Base-by-base conservation (phyloP, 805 yeast species). In the Starmera amethionina region DNA sequence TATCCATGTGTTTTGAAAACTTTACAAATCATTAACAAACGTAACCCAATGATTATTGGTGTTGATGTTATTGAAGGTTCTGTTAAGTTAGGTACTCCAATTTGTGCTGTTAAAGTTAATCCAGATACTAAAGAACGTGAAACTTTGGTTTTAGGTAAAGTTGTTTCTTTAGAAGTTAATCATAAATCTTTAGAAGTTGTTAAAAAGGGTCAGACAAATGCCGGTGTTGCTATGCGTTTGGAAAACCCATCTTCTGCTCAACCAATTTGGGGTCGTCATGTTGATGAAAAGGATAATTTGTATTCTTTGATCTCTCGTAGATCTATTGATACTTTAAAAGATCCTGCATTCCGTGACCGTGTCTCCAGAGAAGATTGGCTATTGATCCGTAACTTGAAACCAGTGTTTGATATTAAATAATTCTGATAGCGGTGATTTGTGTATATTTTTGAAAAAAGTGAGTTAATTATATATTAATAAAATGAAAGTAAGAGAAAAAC, bases 1-100 rank as follows among this genome's bases (percentile, higher is more conserved):
- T 89, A 79, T 79, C 99, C 99, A 52, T 83, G 94, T 72, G 96
- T 90, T 30, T 67, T 93, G 67, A 85, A 86, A 65, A 93, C 97
- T 14, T 64, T 93, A 50, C 97, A 93, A 70, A 86, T 93, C 59
- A 93, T 93, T 63, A 93, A 93, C 79, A 90, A 90, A 70, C 85
- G 98, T 67, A 87, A 89, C 63, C 99, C 99, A 46, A 93, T 93
- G 97, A 89, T 93, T 58, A 85, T 93, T 58, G 99, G 99, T 78
- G 97, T 93, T 43, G 99, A 93, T 60, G 95, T 93, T 44, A 63
- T 76, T 35, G 97, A 93, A 59, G 99, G 99, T 56, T 70, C 82
- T 36, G 73, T 93, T 34, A 77, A 89, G 46, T 63, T 84, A 34
- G 98, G 98, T 43, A 89, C 98, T 6, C 98, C 99, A 46, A 86